A percentile compares a stretch with the other conserved stretches of the same genome.
These are phyloP conservation scores for Ogataea philodendri DNA, from an alignment of 805 yeast genomes.

Conservation along the genomic window DNA sequence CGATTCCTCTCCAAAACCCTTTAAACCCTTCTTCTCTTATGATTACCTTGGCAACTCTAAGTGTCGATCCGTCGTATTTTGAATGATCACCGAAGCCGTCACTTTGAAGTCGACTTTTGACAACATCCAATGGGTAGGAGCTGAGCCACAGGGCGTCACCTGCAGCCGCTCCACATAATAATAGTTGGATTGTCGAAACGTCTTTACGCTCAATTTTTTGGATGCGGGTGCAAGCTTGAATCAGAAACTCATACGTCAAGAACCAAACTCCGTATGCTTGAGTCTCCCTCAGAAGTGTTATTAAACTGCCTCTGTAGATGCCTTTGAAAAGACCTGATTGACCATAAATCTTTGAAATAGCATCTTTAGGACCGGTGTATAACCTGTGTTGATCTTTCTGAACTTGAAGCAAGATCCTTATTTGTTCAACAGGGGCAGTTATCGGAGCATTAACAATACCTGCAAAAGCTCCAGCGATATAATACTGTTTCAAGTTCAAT, in stretches of 20 bases:
- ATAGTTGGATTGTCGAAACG: slow-evolving; percentile 53
- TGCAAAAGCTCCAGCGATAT: slow-evolving; percentile 61
- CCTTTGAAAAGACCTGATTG: slow-evolving; percentile 45
- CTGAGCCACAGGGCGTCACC: slow-evolving; percentile 67
- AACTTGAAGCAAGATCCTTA: slow-evolving; percentile 60
- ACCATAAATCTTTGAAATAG: slow-evolving; percentile 41
- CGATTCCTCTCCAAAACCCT: slow-evolving; percentile 64
- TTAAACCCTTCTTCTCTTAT: slow-evolving; percentile 41
- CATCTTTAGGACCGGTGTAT: slow-evolving; percentile 44
- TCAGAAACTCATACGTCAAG: slow-evolving; percentile 57
- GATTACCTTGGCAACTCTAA: slow-evolving; percentile 39
- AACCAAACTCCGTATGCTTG: slow-evolving; percentile 80
- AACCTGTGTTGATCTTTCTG: slow-evolving; percentile 38
- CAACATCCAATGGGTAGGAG: slow-evolving; percentile 53
- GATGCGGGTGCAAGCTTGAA: slow-evolving; percentile 37
- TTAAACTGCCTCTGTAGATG: slow-evolving; percentile 51
- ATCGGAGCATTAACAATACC: slow-evolving; percentile 65
- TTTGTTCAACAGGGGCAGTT: slow-evolving; percentile 64
- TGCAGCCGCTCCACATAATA: slow-evolving; percentile 59
- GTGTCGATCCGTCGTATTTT: slow-evolving; percentile 41
- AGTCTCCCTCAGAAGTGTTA: slow-evolving; percentile 58
- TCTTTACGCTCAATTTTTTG: slow-evolving; percentile 43
- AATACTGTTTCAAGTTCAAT: slow-evolving; percentile 53
- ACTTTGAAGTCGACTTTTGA: slow-evolving; percentile 52
- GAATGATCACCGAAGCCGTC: slow-evolving; percentile 46